Conservation (phyloP, 1,139 yeast genomes). For the Pichia sp. region DNA sequence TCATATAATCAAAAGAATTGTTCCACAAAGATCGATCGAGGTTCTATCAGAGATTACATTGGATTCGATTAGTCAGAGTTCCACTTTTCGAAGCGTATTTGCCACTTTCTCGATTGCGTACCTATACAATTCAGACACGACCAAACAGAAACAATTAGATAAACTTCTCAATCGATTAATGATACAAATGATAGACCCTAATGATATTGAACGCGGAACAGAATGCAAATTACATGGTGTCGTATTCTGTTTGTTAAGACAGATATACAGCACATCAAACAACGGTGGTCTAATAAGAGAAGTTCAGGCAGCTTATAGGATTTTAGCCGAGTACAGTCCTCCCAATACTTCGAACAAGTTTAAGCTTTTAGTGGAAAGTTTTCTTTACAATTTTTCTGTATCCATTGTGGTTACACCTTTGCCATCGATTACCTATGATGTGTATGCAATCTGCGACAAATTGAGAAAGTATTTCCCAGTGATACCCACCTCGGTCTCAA, state of each 20-base stretch:
- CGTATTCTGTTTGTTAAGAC: conserved; percentile 1
- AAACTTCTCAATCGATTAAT: background rate
- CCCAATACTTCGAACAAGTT: background rate
- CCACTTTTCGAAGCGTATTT: background rate
- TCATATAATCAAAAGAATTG: background rate
- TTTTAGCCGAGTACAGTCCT: background rate
- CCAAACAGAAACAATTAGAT: background rate
- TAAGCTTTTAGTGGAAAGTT: conserved; percentile 3
- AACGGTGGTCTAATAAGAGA: background rate
- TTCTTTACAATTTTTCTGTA: conserved; percentile 4
- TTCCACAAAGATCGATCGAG: conserved; percentile 1
- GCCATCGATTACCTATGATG: background rate
- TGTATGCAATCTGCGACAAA: conserved; percentile 1
- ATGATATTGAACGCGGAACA: background rate
- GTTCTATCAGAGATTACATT: conserved; percentile 3
- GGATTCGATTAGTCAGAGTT: conserved; percentile 1
- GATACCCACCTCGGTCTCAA: background rate
- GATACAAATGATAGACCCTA: background rate
- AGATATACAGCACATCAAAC: background rate
- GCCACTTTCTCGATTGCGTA: conserved; percentile 1
- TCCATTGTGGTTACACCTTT: conserved; percentile 1
- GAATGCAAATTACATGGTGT: conserved; percentile 1
- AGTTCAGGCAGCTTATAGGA: background rate
- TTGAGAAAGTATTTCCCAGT: conserved; percentile 1
- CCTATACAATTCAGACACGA: background rate